Evolutionary conservation across 2,329 filamentous ascomycete species (phyloP), one percentile per base, ranked within the genome.

Genomic region (Diplodia sapinea): DNA sequence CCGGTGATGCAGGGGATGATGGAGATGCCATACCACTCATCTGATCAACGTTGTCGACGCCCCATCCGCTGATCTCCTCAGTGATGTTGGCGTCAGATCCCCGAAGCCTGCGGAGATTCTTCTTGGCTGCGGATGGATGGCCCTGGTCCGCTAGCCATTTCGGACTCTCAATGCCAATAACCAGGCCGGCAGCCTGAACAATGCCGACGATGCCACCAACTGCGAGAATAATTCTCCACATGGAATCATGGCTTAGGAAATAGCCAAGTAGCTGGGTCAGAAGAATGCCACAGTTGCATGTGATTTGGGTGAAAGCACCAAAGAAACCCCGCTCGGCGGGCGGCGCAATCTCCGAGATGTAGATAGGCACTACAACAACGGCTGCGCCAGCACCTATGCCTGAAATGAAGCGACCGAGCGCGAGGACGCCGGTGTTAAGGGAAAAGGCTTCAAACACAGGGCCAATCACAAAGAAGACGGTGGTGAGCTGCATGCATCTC

Each of bases 301-400:
- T 94, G 74, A 98, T 89, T 77, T 99, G 94, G 0, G 95, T 98
- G 79, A 96, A 90, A 43, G 85, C 83, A 12, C 88, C 88, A 73
- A 97, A 98, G 70, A 96, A 88, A 5, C 93, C 94, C 66, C 89
- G 87, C 71, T 90, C 86, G 17, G 75, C 76, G 1, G 79, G 79
- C 49, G 94, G 95, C 0, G 94, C 90, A 31, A 97, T 87, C 79
- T 99, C 95, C 55, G 93, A 94, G 72, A 99, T 93, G 82, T 96
- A 99, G 23, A 99, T 87, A 0, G 95, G 95, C 2, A 96, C 93
- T 43, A 97, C 92, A 23, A 99, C 95, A 2, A 95, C 94, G 1
- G 93, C 88, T 2, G 93, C 92, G 26, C 95, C 95, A 6, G 93
- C 93, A 7, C 92, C 94, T 1, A 96, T 77, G 12, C 95, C 95